These are phyloP conservation scores for Cymbopogon flexuosus DNA, from an alignment of 202 grass and related monocot species.

Conservation along the genomic window DNA sequence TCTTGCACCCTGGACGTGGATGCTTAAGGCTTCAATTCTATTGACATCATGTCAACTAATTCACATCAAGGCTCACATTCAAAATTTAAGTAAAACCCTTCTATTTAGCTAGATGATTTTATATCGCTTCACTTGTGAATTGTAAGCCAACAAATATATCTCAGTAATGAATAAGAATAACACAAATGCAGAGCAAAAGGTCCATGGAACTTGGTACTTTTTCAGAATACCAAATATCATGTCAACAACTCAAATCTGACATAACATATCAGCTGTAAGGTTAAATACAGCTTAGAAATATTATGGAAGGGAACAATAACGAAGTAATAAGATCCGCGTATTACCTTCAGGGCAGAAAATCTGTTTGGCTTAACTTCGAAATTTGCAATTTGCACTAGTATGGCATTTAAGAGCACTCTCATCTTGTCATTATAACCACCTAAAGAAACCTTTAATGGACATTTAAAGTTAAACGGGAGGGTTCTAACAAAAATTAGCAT, in stretches of 20 bases:
- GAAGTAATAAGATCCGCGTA: background rate
- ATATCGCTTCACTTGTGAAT: background rate
- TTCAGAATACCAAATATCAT: slow-evolving; percentile 23
- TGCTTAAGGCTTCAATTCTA: no score
- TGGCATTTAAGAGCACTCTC: slow-evolving; percentile 74
- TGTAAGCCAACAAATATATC: background rate
- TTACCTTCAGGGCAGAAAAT: slow-evolving; percentile 88
- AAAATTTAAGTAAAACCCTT: background rate
- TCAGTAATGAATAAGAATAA: background rate
- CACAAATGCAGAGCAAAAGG: background rate
- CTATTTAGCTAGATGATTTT: background rate
- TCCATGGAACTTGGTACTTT: background rate
- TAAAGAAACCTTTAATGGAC: slow-evolving; percentile 54
- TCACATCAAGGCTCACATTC: no score
- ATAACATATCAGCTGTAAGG: slow-evolving; percentile 3
- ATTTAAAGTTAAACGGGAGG: slow-evolving; percentile 11
- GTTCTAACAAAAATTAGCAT: slow-evolving; percentile 13
- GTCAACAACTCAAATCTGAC: slow-evolving; percentile 7
- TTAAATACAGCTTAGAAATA: background rate
- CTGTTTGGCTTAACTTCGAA: slow-evolving; percentile 88
- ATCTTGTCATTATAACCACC: slow-evolving; percentile 92
- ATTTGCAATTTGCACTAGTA: slow-evolving; percentile 64
- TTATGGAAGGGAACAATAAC: slow-evolving; percentile 22
- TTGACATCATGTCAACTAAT: no score
- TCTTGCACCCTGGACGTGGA: no score